phyloP scores from a whole-genome alignment of 2,329 filamentous ascomycete genomes.

The Aspergillus costaricaensis region DNA sequence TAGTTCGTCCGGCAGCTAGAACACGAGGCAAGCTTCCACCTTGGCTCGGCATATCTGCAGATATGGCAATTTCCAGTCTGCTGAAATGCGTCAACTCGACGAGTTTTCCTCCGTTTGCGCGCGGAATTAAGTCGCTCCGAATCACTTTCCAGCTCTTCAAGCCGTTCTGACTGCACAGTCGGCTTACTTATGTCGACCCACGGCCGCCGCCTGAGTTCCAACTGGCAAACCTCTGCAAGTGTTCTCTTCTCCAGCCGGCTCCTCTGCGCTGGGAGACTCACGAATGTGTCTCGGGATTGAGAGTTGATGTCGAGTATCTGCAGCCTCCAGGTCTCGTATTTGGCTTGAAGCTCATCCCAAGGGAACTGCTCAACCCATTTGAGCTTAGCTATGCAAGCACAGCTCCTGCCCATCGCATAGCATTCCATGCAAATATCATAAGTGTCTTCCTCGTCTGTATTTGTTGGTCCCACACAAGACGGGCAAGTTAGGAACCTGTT shows the following conservation, averaged over 20 bases:
- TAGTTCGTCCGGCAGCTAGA: slow-evolving; percentile 74
- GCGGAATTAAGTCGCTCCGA: slow-evolving; percentile 62
- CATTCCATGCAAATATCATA: slow-evolving; percentile 99
- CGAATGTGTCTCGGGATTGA: slow-evolving; percentile 64
- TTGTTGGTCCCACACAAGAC: slow-evolving; percentile 69
- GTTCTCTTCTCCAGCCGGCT: slow-evolving; percentile 71
- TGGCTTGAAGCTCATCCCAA: slow-evolving; percentile 74
- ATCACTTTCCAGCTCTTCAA: slow-evolving; percentile 44
- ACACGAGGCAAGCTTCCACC: slow-evolving; percentile 83
- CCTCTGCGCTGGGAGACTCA: slow-evolving; percentile 65
- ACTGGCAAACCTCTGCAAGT: slow-evolving; percentile 89
- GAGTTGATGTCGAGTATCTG: slow-evolving; percentile 75
- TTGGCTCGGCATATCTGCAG: slow-evolving; percentile 75
- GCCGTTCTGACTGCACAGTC: slow-evolving; percentile 25
- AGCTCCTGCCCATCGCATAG: slow-evolving; percentile 95
- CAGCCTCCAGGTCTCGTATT: slow-evolving; percentile 80
- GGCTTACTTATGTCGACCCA: slow-evolving; percentile 78
- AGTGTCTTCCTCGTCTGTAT: slow-evolving; percentile 73
- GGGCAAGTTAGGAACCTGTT: slow-evolving; percentile 95
- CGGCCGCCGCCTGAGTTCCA: slow-evolving; percentile 76
- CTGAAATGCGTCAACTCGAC: slow-evolving; percentile 49
- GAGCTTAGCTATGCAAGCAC: slow-evolving; percentile 79
- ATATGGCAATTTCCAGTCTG: slow-evolving; percentile 71
- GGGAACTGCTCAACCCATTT: slow-evolving; percentile 92
- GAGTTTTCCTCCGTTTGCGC: slow-evolving; percentile 65